Base-by-base conservation (phyloP, 225 moss, liverwort and hornwort species). In the Antitrichia curtipendula region DNA sequence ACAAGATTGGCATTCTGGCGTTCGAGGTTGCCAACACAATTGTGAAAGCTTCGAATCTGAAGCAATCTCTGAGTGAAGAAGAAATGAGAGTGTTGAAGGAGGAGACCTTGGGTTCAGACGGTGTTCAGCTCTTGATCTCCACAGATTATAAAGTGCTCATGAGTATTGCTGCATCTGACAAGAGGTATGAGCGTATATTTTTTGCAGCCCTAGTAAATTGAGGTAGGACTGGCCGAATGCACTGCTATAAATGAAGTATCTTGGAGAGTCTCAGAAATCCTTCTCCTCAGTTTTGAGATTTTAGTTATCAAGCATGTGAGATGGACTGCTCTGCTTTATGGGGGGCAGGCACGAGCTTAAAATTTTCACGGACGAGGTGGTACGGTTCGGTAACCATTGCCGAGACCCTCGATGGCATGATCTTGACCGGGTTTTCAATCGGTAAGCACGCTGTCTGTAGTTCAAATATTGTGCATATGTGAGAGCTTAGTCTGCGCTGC, bases 1-100 rank as follows among this genome's bases (percentile, higher is more conserved):
- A 93, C 45, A 95, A 94, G 87, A 94, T 96, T 52, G 95, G 91
- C 72, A 95, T 96, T 91, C 77, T 95, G 86, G 95, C 96, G 56
- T 96, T 96, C 74, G 96, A 96, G 78, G 93, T 96, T 82, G 96
- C 96, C 20, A 96, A 96, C 77, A 96, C 96, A 52, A 92, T 96
- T 82, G 96, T 96, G 87, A 96, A 95, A 84, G 96, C 95, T 13
- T 93, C 89, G 87, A 96, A 96, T 84, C 85, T 96, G 89, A 96
- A 95, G 88, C 95, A 93, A 75, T 95, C 96, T 79, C 74, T 96
- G 85, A 90, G 92, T 63, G 92, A 91, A 81, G 92, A 90, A 85
- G 96, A 95, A 68, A 92, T 96, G 90, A 91, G 84, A 72, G 86
- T 95, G 32, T 88, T 96, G 88, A 94, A 86, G 92, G 95, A 96